These are phyloP conservation scores for Chrysoporthe puriensis DNA, from an alignment of 2,329 filamentous ascomycete genomes.

Conservation along the genomic window DNA sequence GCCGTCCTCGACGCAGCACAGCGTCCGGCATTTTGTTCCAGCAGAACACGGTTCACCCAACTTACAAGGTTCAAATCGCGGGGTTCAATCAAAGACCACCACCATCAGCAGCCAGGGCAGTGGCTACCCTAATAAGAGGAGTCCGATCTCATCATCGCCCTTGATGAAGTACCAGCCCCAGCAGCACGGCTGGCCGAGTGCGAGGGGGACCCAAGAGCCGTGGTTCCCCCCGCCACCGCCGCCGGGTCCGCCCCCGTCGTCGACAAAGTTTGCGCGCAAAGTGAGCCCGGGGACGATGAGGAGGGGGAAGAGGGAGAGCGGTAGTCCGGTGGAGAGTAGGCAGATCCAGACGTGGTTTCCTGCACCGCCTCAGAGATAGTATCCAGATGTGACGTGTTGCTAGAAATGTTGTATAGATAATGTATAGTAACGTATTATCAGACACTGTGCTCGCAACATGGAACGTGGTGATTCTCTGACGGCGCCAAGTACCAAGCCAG, in stretches of 20 bases:
- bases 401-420: neutral
- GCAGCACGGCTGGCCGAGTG: slow-evolving; percentile 26
- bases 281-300: slow-evolving; percentile 5
- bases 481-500: no score
- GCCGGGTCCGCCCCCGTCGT: slow-evolving; percentile 24
- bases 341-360: slow-evolving; percentile 46
- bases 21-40: neutral
- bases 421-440: slow-evolving; percentile 12
- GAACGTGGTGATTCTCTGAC: neutral
- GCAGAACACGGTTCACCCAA: neutral
- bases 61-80: neutral
- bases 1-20: slow-evolving; percentile 6
- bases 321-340: slow-evolving; percentile 41
- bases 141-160: slow-evolving; percentile 15
- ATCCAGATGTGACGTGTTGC: neutral
- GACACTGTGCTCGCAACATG: neutral
- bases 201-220: slow-evolving; percentile 10
- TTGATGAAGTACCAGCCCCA: slow-evolving; percentile 13
- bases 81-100: slow-evolving; percentile 4
- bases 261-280: slow-evolving; percentile 15
- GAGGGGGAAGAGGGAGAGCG: slow-evolving; percentile 30
- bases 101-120: slow-evolving; percentile 29
- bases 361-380: slow-evolving; percentile 39
- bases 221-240: slow-evolving; percentile 29
- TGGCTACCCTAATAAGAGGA: slow-evolving; percentile 20